Evolutionary conservation across 2,329 filamentous ascomycete species (phyloP).

Genomic region (Arthroderma uncinatum): DNA sequence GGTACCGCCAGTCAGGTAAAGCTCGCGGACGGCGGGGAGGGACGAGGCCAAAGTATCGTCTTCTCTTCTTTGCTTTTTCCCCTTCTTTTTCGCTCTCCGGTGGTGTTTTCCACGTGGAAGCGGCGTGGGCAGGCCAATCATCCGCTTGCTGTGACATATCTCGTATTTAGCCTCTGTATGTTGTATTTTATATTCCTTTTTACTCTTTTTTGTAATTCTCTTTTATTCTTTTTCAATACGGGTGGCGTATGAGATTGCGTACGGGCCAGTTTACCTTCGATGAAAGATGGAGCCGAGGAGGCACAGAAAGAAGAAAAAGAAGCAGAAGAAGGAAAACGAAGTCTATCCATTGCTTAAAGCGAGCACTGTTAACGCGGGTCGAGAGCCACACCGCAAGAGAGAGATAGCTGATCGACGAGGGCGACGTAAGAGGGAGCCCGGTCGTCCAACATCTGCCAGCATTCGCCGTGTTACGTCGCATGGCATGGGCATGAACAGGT

Average conservation of each 20-base stretch:
- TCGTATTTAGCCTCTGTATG: neutral
- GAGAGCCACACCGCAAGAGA: no score
- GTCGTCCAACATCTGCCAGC: neutral
- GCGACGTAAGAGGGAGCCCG: neutral
- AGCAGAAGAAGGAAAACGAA: neutral
- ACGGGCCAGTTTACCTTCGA: neutral
- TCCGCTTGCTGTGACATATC: neutral
- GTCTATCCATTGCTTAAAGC: neutral
- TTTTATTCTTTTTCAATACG: neutral
- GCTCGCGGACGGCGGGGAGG: neutral
- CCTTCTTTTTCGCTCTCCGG: neutral
- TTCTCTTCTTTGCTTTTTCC: neutral
- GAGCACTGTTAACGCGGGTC: neutral
- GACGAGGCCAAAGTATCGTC: neutral
- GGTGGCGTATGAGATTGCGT: no score
- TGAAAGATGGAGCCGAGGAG: neutral
- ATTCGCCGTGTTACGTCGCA: no score
- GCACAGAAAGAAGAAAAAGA: neutral
- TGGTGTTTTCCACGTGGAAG: conserved; percentile 1
- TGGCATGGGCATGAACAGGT: no score
- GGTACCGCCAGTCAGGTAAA: conserved; percentile 5
- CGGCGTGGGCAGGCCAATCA: conserved; percentile 1
- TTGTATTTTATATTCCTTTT: neutral
- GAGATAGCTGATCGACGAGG: no score
- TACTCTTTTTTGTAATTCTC: neutral